A percentile compares a stretch with the other conserved stretches of the same genome.
phyloP scores from a whole-genome alignment of 805 yeast species.

The Wickerhamomyces subpelliculosus region DNA sequence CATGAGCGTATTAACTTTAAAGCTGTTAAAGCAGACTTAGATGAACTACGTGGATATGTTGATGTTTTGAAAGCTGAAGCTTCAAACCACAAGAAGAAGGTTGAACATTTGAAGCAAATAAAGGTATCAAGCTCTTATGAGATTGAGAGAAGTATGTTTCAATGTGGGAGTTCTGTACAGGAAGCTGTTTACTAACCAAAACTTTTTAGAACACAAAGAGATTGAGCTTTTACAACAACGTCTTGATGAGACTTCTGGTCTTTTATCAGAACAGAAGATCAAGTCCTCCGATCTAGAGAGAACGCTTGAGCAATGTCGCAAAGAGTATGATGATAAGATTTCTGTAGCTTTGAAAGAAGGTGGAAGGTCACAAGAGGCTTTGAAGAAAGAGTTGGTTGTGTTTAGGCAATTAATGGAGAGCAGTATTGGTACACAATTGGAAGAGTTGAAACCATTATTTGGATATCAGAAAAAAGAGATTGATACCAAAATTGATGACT shows the following conservation, averaged over 20 bases:
- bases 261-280: conserved; percentile 40
- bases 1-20: conserved; percentile 15
- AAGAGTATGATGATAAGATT: conserved; percentile 9
- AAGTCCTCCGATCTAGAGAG: conserved; percentile 25
- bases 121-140: conserved; percentile 18
- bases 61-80: not conserved
- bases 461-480: not conserved
- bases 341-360: not conserved
- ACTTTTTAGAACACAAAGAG: conserved; percentile 23
- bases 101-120: conserved; percentile 19
- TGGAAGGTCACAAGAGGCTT: too few species aligned
- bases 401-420: too few species aligned
- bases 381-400: not conserved
- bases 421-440: too few species aligned
- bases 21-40: conserved; percentile 20
- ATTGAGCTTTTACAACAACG: conserved; percentile 28
- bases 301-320: conserved; percentile 12
- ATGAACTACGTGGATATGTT: conserved; percentile 11
- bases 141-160: conserved; percentile 13
- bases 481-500: not conserved
- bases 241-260: conserved; percentile 37
- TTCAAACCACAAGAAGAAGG: conserved; percentile 7
- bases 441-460: not conserved
- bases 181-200: not conserved
- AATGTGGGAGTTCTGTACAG: not conserved